Percentiles rank a stretch among this genome's conserved stretches.
Evolutionary conservation across 257 asterid genomes (phyloP).

Genomic region (Haberlea rhodopensis): DNA sequence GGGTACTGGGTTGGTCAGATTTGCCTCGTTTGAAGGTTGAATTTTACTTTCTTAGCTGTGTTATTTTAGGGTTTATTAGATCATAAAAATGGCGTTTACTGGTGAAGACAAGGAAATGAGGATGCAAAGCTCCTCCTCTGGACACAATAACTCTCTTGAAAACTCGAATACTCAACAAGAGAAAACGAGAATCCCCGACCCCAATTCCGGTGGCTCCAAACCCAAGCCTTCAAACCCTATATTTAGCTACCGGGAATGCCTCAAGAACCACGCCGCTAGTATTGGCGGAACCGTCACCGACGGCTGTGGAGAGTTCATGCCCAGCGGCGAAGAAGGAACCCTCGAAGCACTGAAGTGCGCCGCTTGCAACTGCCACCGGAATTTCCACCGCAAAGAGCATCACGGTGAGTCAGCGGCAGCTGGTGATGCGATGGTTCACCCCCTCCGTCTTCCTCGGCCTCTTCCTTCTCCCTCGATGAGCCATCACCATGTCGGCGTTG

Average conservation of each 20-base stretch:
- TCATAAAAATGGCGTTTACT: conserved; percentile 36
- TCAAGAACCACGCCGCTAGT: conserved; percentile 87
- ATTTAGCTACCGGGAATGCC: conserved; percentile 68
- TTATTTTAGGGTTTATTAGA: conserved; percentile 30
- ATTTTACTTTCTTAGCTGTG: not conserved
- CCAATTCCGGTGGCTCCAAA: conserved; percentile 47
- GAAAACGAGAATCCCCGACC: conserved; percentile 31
- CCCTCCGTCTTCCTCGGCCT: conserved; percentile 53
- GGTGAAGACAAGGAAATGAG: conserved; percentile 50
- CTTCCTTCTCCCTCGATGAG: conserved; percentile 43
- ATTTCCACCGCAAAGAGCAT: conserved; percentile 73
- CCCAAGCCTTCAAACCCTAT: conserved; percentile 30
- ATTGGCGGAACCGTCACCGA: conserved; percentile 85
- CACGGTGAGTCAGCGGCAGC: conserved; percentile 22
- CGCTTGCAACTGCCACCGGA: conserved; percentile 86
- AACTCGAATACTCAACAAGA: conserved; percentile 25
- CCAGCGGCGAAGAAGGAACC: conserved; percentile 80
- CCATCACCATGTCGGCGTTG: conserved; percentile 37
- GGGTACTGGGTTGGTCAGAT: conserved; percentile 24
- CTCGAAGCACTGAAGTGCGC: conserved; percentile 92
- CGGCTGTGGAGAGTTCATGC: conserved; percentile 99
- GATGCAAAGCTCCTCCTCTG: conserved; percentile 28
- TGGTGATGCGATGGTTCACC: conserved; percentile 42
- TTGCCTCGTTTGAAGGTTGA: not conserved
- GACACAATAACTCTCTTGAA: conserved; percentile 32